Evolutionary conservation across 106 monocot species (phyloP).

Genomic region (Acorus calamus): DNA sequence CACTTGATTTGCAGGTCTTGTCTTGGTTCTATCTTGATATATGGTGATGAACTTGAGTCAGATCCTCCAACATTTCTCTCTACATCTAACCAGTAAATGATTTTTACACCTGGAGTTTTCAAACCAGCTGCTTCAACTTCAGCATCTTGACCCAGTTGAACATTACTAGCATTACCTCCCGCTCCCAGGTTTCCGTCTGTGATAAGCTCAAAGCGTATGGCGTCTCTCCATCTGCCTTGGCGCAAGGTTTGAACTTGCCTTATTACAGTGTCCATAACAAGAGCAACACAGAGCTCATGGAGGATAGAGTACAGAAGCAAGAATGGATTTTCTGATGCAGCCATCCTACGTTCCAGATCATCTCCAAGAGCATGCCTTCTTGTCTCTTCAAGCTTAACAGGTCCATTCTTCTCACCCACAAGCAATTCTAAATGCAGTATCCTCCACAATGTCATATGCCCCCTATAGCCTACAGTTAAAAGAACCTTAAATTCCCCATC

Average conservation of each 20-base stretch:
- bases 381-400: conserved; percentile 76
- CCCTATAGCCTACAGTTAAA: conserved; percentile 89
- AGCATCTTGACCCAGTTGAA: conserved; percentile 49
- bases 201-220: conserved; percentile 83
- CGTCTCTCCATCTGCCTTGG: conserved; percentile 89
- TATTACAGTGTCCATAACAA: conserved; percentile 95
- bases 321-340: conserved; percentile 80
- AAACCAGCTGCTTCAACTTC: conserved; percentile 53
- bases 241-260: conserved; percentile 78
- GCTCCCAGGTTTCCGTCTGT: conserved; percentile 49
- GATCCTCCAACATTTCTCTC: conserved; percentile 32
- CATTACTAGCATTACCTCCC: conserved; percentile 30
- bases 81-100: conserved; percentile 75
- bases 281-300: conserved; percentile 80
- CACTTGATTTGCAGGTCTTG: conserved; percentile 67
- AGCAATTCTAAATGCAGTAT: conserved; percentile 89
- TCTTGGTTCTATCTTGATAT: conserved; percentile 82
- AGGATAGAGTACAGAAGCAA: conserved; percentile 68
- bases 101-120: conserved; percentile 84
- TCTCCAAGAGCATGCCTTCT: conserved; percentile 83
- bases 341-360: conserved; percentile 94
- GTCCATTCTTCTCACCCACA: conserved; percentile 73
- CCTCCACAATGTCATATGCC: conserved; percentile 82
- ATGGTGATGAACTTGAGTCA: conserved; percentile 42
- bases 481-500: conserved; percentile 88